Conservation (phyloP, 73 alveolate genomes). For the Paramecium tetraurelia region DNA sequence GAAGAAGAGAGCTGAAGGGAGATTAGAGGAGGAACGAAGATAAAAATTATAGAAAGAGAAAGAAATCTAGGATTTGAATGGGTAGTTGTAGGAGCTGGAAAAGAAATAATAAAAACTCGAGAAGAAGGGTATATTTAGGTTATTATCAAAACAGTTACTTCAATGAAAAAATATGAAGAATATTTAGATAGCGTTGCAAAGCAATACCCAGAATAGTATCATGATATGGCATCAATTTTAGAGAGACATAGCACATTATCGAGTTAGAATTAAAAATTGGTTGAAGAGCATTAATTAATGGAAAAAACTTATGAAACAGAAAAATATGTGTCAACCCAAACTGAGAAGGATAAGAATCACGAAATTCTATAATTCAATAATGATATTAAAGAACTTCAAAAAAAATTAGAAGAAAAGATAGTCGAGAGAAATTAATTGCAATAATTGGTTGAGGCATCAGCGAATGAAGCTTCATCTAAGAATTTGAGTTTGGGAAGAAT, state of each 20-base stretch:
- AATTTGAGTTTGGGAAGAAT: conserved; percentile 60
- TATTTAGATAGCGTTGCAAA: conserved; percentile 80
- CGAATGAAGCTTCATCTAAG: conserved; percentile 52
- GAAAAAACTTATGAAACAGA: conserved; percentile 73
- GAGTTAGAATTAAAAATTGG: conserved; percentile 69
- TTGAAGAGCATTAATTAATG: conserved; percentile 61
- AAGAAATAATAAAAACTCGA: conserved; percentile 46
- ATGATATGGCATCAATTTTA: conserved; percentile 76
- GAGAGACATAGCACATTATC: conserved; percentile 76
- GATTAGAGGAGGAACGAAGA: conserved; percentile 68
- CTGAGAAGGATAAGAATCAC: conserved; percentile 68
- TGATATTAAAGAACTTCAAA: conserved; percentile 73
- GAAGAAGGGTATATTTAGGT: conserved; percentile 34
- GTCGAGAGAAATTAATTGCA: conserved; percentile 50
- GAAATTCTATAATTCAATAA: conserved; percentile 75
- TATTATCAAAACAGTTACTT: conserved; percentile 58
- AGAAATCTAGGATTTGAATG: conserved; percentile 55
- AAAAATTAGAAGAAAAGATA: conserved; percentile 60
- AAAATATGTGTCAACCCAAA: conserved; percentile 62
- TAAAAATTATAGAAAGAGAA: conserved; percentile 46
- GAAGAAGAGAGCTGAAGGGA: conserved; percentile 77
- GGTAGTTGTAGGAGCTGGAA: conserved; percentile 43
- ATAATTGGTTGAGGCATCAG: conserved; percentile 51
- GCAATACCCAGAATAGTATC: conserved; percentile 78
- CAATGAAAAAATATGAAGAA: conserved; percentile 82